Percentiles rank a stretch among this genome's conserved stretches.
Evolutionary conservation across 2,329 filamentous ascomycete species (phyloP).

Genomic region (Fusarium xyrophilum): DNA sequence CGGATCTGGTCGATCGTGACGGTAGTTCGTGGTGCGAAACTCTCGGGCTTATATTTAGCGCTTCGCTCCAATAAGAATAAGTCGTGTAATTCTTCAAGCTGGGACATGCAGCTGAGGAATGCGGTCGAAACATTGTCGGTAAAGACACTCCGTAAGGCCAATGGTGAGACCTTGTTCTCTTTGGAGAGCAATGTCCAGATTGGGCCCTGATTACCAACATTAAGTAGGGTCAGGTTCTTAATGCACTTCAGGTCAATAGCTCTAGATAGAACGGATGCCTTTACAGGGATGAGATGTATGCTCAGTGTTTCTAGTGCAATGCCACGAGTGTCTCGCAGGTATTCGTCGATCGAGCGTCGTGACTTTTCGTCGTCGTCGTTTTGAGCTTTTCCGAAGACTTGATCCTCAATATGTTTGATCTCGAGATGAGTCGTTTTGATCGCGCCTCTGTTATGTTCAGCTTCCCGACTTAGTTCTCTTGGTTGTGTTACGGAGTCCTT

Average conservation of each 20-base stretch:
- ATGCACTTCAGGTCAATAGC: conserved; percentile 65
- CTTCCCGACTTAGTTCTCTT: conserved; percentile 42
- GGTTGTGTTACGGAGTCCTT: conserved; percentile 39
- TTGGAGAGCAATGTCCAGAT: conserved; percentile 66
- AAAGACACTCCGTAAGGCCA: conserved; percentile 64
- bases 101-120: conserved; percentile 62
- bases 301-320: conserved; percentile 61
- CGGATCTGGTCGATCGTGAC: conserved; percentile 66
- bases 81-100: conserved; percentile 62
- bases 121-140: conserved; percentile 66
- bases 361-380: conserved; percentile 21
- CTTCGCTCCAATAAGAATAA: conserved; percentile 65
- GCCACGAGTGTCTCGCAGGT: conserved; percentile 65
- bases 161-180: conserved; percentile 58
- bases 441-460: conserved; percentile 46
- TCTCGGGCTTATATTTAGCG: conserved; percentile 59
- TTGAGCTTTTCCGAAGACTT: conserved; percentile 36
- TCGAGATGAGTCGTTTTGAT: conserved; percentile 49
- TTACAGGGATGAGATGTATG: conserved; percentile 66
- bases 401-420: conserved; percentile 44
- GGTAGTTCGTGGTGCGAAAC: conserved; percentile 58
- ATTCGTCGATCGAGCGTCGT: conserved; percentile 54
- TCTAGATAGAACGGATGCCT: conserved; percentile 61
- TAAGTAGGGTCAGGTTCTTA: conserved; percentile 66
- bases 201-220: conserved; percentile 66